These are phyloP conservation scores for Suhomyces prunicola DNA, from an alignment of 805 yeast species.

Conservation along the genomic window DNA sequence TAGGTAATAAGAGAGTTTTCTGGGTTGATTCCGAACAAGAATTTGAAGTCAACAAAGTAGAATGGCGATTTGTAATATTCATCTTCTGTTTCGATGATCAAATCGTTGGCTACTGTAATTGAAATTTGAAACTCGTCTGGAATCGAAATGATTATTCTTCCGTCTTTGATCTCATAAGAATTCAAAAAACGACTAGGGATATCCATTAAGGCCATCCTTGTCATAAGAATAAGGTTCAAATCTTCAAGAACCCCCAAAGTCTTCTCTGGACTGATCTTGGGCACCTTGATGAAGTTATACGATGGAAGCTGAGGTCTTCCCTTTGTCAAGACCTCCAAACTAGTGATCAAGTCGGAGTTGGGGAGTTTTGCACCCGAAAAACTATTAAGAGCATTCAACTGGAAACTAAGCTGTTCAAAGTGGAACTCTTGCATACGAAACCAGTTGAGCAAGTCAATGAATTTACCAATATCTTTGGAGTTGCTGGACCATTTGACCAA, in stretches of 20 bases:
- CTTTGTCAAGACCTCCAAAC: slow-evolving; percentile 74
- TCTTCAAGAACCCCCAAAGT: slow-evolving; percentile 61
- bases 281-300: slow-evolving; percentile 51
- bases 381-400: slow-evolving; percentile 64
- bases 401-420: slow-evolving; percentile 58
- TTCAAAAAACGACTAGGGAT: slow-evolving; percentile 61
- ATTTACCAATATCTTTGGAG: slow-evolving; percentile 62
- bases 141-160: slow-evolving; percentile 66
- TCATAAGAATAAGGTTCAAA: slow-evolving; percentile 68
- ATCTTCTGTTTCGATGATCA: slow-evolving; percentile 49
- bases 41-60: slow-evolving; percentile 72
- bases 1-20: slow-evolving; percentile 33
- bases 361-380: slow-evolving; percentile 90
- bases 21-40: slow-evolving; percentile 50
- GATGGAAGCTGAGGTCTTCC: slow-evolving; percentile 76
- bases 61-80: slow-evolving; percentile 55
- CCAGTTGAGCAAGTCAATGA: slow-evolving; percentile 89
- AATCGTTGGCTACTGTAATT: slow-evolving; percentile 67
- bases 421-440: slow-evolving; percentile 72
- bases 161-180: slow-evolving; percentile 66
- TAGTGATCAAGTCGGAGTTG: slow-evolving; percentile 84
- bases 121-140: slow-evolving; percentile 58
- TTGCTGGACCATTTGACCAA: slow-evolving; percentile 84
- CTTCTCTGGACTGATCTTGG: slow-evolving; percentile 50
- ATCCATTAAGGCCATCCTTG: slow-evolving; percentile 67